phyloP scores from a whole-genome alignment of 345 rosid genomes.

The Pseudoturritis turrita region DNA sequence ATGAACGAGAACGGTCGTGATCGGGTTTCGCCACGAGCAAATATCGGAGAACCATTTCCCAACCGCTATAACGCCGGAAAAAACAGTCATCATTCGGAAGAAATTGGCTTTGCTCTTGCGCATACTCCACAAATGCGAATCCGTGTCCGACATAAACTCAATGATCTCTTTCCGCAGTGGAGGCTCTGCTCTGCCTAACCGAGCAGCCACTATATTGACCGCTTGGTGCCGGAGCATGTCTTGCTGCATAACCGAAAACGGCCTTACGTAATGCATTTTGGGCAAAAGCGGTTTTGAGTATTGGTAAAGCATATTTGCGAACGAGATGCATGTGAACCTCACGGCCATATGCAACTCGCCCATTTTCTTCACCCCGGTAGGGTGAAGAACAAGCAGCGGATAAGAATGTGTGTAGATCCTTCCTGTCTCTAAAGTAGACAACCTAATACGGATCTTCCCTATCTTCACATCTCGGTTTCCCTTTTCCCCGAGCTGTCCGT shows the following conservation, averaged over 20 bases:
- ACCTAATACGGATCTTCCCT: conserved; percentile 90
- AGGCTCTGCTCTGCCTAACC: conserved; percentile 91
- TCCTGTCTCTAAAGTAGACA: conserved; percentile 87
- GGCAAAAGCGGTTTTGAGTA: conserved; percentile 86
- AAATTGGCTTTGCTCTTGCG: conserved; percentile 95
- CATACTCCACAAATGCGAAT: conserved; percentile 97
- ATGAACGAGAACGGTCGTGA: conserved; percentile 87
- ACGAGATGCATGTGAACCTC: conserved; percentile 72
- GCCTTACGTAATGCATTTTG: conserved; percentile 87
- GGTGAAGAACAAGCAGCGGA: conserved; percentile 85
- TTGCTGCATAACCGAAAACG: conserved; percentile 78
- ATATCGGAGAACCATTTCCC: conserved; percentile 83
- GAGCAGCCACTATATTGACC: conserved; percentile 65
- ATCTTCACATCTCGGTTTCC: conserved; percentile 66
- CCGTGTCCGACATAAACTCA: conserved; percentile 93
- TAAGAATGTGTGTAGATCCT: conserved; percentile 90
- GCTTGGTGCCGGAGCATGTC: conserved; percentile 91
- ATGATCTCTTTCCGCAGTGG: conserved; percentile 87
- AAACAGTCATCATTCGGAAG: conserved; percentile 76
- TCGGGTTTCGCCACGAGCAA: conserved; percentile 84
- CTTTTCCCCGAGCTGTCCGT: conserved; percentile 79
- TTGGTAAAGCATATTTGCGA: conserved; percentile 79
- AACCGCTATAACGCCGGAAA: conserved; percentile 66
- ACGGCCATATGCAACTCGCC: conserved; percentile 93
- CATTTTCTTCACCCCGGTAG: conserved; percentile 91